Evolutionary conservation across 2,329 filamentous ascomycete species (phyloP).

Genomic region (Penicillium sp.): DNA sequence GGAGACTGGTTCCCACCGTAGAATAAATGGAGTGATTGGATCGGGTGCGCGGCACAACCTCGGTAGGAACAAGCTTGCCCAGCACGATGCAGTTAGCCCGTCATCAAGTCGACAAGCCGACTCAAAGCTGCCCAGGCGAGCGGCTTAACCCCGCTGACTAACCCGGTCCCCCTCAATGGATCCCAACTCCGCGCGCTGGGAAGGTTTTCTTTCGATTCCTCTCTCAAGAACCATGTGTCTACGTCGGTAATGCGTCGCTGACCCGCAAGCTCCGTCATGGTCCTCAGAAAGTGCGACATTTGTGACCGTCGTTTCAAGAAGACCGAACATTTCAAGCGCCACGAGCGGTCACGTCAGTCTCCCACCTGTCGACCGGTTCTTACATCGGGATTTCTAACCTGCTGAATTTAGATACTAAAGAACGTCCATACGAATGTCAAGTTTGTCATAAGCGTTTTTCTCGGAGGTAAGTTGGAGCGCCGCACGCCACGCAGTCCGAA

Average conservation of each 20-base stretch:
- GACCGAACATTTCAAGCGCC: conserved; percentile 55
- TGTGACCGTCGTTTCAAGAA: conserved; percentile 57
- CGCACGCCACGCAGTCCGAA: background rate
- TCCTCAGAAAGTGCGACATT: conserved; percentile 45
- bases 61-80: conserved; percentile 6
- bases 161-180: conserved; percentile 9
- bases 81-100: background rate
- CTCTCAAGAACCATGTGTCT: conserved; percentile 4
- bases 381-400: conserved; percentile 8
- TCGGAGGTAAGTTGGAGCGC: conserved; percentile 50
- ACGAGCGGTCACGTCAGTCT: conserved; percentile 55
- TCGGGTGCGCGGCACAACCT: conserved; percentile 4
- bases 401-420: conserved; percentile 49
- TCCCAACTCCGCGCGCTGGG: background rate
- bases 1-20: background rate
- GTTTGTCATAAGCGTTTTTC: conserved; percentile 56
- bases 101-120: too few species aligned
- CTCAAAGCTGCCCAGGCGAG: too few species aligned
- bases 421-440: conserved; percentile 54
- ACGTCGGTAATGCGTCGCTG: conserved; percentile 9
- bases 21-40: background rate
- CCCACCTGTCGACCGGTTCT: conserved; percentile 4
- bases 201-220: background rate
- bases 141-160: conserved; percentile 19
- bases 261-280: conserved; percentile 32